phyloP scores from a whole-genome alignment of 176 grass and related monocot genomes.

The Guadua angustifolia region DNA sequence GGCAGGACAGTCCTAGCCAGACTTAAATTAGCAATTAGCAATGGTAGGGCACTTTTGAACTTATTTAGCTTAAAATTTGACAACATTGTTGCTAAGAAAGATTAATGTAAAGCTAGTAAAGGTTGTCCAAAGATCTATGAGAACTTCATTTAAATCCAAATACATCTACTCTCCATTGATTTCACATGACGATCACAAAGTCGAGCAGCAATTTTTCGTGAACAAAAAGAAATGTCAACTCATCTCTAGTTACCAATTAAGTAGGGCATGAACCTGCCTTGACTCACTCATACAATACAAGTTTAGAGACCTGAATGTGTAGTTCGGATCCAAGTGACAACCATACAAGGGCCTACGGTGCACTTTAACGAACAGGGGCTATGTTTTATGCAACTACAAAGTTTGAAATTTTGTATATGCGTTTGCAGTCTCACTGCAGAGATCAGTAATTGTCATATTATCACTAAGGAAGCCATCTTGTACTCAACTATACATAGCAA shows the following conservation, averaged over 20 bases:
- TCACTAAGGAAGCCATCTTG: background rate
- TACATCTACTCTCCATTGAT: background rate
- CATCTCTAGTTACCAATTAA: background rate
- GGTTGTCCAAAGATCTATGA: background rate
- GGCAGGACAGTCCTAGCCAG: background rate
- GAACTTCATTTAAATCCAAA: background rate
- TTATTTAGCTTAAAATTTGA: background rate
- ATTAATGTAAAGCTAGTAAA: background rate
- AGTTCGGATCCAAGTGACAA: background rate
- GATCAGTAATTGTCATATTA: background rate
- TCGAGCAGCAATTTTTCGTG: background rate
- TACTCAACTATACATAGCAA: background rate
- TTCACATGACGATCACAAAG: background rate
- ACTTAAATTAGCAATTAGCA: background rate
- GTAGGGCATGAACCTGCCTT: background rate
- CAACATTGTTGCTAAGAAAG: constrained; percentile 4
- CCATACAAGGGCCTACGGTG: background rate
- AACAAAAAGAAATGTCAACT: background rate
- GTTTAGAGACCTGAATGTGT: background rate
- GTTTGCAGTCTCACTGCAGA: background rate
- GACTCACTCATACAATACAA: constrained; percentile 8
- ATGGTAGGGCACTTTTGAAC: background rate
- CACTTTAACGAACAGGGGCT: background rate
- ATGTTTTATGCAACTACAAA: background rate
- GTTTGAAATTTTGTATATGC: background rate